phyloP scores from a whole-genome alignment of 192 early-diverging fungal species.

The Entomortierella beljakovae region DNA sequence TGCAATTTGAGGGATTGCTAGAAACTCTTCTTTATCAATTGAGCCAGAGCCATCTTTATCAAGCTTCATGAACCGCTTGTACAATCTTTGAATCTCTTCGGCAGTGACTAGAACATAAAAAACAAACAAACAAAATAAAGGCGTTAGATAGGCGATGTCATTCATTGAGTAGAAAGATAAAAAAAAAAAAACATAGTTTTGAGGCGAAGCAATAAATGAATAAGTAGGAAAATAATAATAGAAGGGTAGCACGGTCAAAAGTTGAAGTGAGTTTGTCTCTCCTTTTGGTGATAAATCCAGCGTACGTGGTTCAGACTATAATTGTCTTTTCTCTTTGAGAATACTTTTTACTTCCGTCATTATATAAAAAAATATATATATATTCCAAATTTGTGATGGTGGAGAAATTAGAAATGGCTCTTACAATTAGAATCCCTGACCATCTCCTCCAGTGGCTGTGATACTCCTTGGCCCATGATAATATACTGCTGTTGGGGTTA shows the following conservation, averaged over 20 bases:
- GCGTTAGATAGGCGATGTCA: neutral
- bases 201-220: too few species aligned
- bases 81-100: slow-evolving; percentile 96
- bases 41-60: slow-evolving; percentile 98
- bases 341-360: too few species aligned
- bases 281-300: too few species aligned
- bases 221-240: too few species aligned
- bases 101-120: slow-evolving; percentile 72
- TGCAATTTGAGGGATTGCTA: slow-evolving; percentile 96
- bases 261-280: too few species aligned
- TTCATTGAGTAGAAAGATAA: too few species aligned
- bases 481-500: neutral
- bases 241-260: too few species aligned
- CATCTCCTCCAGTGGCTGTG: slow-evolving; percentile 80
- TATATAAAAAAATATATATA: too few species aligned
- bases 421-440: slow-evolving; percentile 84
- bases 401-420: slow-evolving; percentile 7
- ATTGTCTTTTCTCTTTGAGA: too few species aligned
- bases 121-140: neutral
- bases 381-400: neutral
- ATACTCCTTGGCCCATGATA: slow-evolving; percentile 73
- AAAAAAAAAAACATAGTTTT: too few species aligned
- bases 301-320: too few species aligned
- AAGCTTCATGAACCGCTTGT: slow-evolving; percentile 98
- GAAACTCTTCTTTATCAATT: slow-evolving; percentile 98